Conservation (phyloP, 768 basidiomycete species). For the Mycena rosella region DNA sequence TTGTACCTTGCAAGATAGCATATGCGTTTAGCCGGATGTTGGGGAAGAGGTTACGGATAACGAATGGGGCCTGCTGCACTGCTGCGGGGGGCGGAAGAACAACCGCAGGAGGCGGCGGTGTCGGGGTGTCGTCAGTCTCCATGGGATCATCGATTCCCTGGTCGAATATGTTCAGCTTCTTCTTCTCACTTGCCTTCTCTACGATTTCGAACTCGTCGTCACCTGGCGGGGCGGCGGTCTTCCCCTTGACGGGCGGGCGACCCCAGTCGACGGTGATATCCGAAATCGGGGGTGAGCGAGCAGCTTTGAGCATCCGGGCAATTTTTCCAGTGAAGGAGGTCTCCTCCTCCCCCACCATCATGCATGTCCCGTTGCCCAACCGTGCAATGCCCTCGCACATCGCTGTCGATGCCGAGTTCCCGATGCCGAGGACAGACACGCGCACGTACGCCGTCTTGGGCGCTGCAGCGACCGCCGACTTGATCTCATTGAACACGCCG, state of each 20-base stretch:
- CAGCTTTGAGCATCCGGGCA: conserved; percentile 54
- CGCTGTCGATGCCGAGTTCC: conserved; percentile 52
- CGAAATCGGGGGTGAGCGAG: conserved; percentile 50
- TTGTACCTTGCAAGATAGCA: conserved; percentile 33
- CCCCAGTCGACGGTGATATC: conserved; percentile 57
- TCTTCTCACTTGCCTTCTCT: conserved; percentile 4
- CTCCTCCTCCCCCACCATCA: conserved; percentile 58
- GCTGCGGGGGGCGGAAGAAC: conserved; percentile 16
- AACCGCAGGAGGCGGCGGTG: conserved; percentile 16
- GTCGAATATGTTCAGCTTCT: conserved; percentile 33
- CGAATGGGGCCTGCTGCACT: conserved; percentile 33
- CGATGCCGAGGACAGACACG: conserved; percentile 62
- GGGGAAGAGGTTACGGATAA: conserved; percentile 27
- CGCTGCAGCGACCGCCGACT: conserved; percentile 41
- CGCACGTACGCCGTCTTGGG: conserved; percentile 46
- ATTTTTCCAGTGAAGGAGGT: conserved; percentile 54
- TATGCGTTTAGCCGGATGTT: conserved; percentile 29
- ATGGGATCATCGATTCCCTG: conserved; percentile 12
- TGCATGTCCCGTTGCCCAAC: conserved; percentile 54
- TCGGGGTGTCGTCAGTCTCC: background rate
- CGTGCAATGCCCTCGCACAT: conserved; percentile 57
- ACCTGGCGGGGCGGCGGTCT: background rate
- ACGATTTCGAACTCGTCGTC: conserved; percentile 33
- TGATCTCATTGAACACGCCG: conserved; percentile 24
- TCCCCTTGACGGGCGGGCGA: background rate